phyloP scores from a whole-genome alignment of 2,329 filamentous ascomycete genomes.

The Bimuria novae-zelandiae region DNA sequence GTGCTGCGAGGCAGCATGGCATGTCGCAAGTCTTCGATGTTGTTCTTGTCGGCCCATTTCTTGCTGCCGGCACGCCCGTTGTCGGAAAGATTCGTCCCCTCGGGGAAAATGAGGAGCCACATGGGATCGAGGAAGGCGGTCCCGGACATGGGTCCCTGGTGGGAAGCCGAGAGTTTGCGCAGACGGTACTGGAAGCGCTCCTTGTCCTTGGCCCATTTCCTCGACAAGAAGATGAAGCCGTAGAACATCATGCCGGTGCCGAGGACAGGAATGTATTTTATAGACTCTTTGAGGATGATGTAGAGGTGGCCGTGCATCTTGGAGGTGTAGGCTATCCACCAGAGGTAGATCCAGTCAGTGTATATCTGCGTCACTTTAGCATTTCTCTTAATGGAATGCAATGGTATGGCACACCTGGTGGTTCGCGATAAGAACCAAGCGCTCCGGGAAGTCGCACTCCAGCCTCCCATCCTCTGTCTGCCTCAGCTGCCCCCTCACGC shows the following conservation, averaged over 20 bases:
- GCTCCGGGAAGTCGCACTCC: conserved; percentile 77
- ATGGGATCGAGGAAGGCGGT: conserved; percentile 69
- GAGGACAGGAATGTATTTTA: conserved; percentile 81
- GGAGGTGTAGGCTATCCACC: conserved; percentile 84
- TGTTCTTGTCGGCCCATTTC: conserved; percentile 76
- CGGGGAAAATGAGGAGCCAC: conserved; percentile 88
- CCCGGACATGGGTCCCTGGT: conserved; percentile 45
- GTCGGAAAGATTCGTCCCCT: conserved; percentile 80
- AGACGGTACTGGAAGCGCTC: conserved; percentile 75
- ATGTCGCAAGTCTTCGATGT: conserved; percentile 71
- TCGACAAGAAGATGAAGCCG: conserved; percentile 90
- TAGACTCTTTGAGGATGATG: conserved; percentile 87
- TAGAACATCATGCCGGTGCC: conserved; percentile 85
- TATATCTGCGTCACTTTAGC: conserved; percentile 62
- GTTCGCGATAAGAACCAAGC: conserved; percentile 81
- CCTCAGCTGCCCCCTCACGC: conserved; percentile 73
- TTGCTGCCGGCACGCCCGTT: conserved; percentile 72
- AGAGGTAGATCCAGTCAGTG: conserved; percentile 91
- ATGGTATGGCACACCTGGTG: conserved; percentile 62
- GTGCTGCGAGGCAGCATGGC: conserved; percentile 78
- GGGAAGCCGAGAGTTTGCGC: conserved; percentile 66
- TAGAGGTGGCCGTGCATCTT: conserved; percentile 83
- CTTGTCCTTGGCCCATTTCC: conserved; percentile 82
- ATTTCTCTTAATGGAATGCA: neutral
- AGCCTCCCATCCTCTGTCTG: conserved; percentile 71